Evolutionary conservation across 306 rosid species (phyloP), one percentile per base, ranked within the genome.

Genomic region (Albizia julibrissin): DNA sequence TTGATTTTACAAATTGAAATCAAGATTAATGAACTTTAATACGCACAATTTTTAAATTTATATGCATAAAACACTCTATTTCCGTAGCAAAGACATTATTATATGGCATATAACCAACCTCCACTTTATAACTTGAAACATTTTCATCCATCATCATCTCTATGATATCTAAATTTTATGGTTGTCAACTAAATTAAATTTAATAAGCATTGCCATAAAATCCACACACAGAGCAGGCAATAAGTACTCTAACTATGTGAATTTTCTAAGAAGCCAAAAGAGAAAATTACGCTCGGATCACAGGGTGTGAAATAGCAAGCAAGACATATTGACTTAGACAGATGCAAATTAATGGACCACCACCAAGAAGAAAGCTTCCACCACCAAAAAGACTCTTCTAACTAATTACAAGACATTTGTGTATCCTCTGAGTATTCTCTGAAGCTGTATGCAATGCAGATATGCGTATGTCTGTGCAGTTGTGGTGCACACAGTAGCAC

Each of bases 311-410:
- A 64, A 72, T 44, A 75, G 66, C 73, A n/a, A 42, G 54, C 37
- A 72, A 61, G 29, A 70, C 52, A 15, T 15, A 66, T 52, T 66
- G 37, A 37, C 69, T 39, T 59, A 22, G 61, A 44, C 31, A 68
- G 67, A 40, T 72, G 47, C 21, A 24, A 12, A 56, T 24, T 56
- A 44, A 43, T 42, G 52, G 37, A 69, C 40, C 40, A 37, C 40
- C 42, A 69, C 14, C 21, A 43, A 37, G 69, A 74, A 86, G 43
- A 80, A 76, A 65, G 78, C 65, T 83, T 83, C 52, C 74, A 72
- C 74, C 78, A 11, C 40, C 62, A 76, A 56, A 56, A 80, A 52
- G 19, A 24, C 34, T 24, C 37, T 49, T 24, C 62, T 44, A 39
- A 74, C 61, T 22, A 22, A 21, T 65, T 84, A 44, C 29, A 74